phyloP scores from a whole-genome alignment of 108 stramenopile genomes.

The Fragilariopsis cylindrus region DNA sequence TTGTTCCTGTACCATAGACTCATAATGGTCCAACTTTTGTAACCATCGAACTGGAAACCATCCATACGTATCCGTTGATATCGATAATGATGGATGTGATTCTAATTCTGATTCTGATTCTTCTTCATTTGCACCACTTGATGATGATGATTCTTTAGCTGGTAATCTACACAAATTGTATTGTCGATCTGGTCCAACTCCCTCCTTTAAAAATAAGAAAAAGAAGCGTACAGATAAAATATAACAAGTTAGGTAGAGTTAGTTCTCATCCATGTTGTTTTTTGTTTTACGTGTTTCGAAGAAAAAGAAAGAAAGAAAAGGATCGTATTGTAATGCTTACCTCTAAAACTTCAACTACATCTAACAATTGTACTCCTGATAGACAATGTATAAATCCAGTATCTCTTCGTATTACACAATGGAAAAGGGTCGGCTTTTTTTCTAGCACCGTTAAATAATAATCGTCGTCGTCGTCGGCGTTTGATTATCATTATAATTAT shows the following conservation, averaged over 20 bases:
- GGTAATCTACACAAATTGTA: conserved; percentile 24
- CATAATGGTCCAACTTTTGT: conserved; percentile 17
- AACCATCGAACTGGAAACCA: conserved; percentile 26
- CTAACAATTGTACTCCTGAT: conserved; percentile 9
- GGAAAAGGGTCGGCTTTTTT: background rate
- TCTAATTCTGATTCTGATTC: background rate
- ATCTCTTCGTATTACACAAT: conserved; percentile 12
- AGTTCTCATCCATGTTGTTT: too few relatives aligned
- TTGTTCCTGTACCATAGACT: conserved; percentile 3
- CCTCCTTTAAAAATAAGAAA: background rate
- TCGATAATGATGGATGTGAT: too few relatives aligned
- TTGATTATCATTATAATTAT: too few relatives aligned
- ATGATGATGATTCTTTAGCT: background rate
- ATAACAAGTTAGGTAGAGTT: too few relatives aligned
- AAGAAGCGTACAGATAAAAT: too few relatives aligned
- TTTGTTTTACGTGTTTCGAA: too few relatives aligned
- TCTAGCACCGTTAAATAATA: background rate
- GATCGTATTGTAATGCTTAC: background rate
- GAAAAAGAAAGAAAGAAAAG: too few relatives aligned
- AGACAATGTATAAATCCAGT: conserved; percentile 10
- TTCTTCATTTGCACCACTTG: background rate
- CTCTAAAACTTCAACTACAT: conserved; percentile 21
- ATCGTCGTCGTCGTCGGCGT: background rate
- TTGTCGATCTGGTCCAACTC: conserved; percentile 10
- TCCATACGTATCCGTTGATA: conserved; percentile 17